phyloP scores from a whole-genome alignment of 805 yeast genomes.

The Saturnispora halmiae region DNA sequence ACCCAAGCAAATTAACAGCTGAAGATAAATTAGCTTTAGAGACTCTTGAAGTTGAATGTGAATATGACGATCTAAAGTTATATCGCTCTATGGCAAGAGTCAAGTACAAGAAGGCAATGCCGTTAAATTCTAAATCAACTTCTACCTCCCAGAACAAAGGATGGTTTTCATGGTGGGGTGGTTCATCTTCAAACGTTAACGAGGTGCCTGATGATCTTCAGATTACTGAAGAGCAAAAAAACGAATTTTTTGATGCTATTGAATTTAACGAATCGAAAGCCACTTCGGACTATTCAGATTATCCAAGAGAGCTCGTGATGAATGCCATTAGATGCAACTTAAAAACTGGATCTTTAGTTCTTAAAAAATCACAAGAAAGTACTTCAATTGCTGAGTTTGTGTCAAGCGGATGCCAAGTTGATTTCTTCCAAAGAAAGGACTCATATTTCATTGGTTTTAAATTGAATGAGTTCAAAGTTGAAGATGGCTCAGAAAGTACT shows the following conservation, averaged over 20 bases:
- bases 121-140: slow-evolving; percentile 6
- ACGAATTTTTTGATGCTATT: slow-evolving; percentile 87
- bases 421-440: slow-evolving; percentile 67
- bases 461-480: slow-evolving; percentile 72
- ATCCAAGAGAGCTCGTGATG: slow-evolving; percentile 68
- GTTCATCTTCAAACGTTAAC: slow-evolving; percentile 9
- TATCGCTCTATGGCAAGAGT: slow-evolving; percentile 73
- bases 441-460: slow-evolving; percentile 67
- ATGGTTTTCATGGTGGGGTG: slow-evolving; percentile 70
- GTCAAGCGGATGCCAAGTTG: slow-evolving; percentile 74
- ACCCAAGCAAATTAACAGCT: slow-evolving; percentile 29
- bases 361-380: slow-evolving; percentile 35
- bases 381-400: slow-evolving; percentile 62
- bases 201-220: slow-evolving; percentile 28
- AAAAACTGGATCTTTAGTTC: slow-evolving; percentile 66
- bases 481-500: slow-evolving; percentile 74
- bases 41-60: slow-evolving; percentile 47
- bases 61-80: slow-evolving; percentile 74
- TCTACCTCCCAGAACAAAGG: slow-evolving; percentile 30
- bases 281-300: slow-evolving; percentile 42
- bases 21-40: slow-evolving; percentile 34
- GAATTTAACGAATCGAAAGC: slow-evolving; percentile 69
- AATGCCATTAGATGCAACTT: slow-evolving; percentile 59
- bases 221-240: slow-evolving; percentile 77
- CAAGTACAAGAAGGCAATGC: slow-evolving; percentile 40